phyloP scores from a whole-genome alignment of 768 basidiomycete genomes.

The Tephrocybe sp. region DNA sequence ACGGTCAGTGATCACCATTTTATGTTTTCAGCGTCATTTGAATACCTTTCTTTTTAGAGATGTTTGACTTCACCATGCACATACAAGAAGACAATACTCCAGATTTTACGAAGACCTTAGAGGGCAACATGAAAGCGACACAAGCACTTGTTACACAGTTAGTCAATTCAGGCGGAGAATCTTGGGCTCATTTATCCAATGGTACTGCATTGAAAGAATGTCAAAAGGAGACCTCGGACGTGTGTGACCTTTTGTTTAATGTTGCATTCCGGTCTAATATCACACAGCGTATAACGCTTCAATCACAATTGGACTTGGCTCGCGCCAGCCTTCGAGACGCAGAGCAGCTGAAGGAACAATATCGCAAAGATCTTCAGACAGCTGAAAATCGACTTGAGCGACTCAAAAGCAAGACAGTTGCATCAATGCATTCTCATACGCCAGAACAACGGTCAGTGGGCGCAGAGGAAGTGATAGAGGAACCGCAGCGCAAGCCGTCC shows the following conservation, averaged over 20 bases:
- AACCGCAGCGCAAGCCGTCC: slow-evolving; percentile 50
- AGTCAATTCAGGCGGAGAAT: slow-evolving; percentile 41
- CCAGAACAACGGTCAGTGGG: slow-evolving; percentile 25
- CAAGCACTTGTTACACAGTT: slow-evolving; percentile 60
- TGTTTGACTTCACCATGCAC: slow-evolving; percentile 47
- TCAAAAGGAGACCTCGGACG: slow-evolving; percentile 62
- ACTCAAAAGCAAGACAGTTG: slow-evolving; percentile 52
- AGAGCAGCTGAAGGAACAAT: slow-evolving; percentile 47
- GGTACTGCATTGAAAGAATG: slow-evolving; percentile 43
- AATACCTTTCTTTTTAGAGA: slow-evolving; percentile 29
- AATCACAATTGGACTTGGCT: slow-evolving; percentile 56
- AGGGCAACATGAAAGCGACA: slow-evolving; percentile 58
- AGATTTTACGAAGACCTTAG: slow-evolving; percentile 45
- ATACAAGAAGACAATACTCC: slow-evolving; percentile 35
- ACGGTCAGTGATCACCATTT: slow-evolving; percentile 42
- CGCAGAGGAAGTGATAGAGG: slow-evolving; percentile 42
- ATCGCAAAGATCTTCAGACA: slow-evolving; percentile 48
- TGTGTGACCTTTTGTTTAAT: slow-evolving; percentile 29
- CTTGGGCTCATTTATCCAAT: slow-evolving; percentile 30
- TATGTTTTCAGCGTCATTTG: slow-evolving; percentile 8
- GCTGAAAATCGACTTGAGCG: slow-evolving; percentile 68
- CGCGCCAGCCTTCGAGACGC: slow-evolving; percentile 50
- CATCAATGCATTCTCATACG: slow-evolving; percentile 41
- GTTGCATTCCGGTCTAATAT: slow-evolving; percentile 9
- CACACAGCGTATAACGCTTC: slow-evolving; percentile 53